A percentile compares a stretch with the other conserved stretches of the same genome.
Conservation (phyloP, 495 filamentous ascomycete genomes). For the Bacidia gigantensis region DNA sequence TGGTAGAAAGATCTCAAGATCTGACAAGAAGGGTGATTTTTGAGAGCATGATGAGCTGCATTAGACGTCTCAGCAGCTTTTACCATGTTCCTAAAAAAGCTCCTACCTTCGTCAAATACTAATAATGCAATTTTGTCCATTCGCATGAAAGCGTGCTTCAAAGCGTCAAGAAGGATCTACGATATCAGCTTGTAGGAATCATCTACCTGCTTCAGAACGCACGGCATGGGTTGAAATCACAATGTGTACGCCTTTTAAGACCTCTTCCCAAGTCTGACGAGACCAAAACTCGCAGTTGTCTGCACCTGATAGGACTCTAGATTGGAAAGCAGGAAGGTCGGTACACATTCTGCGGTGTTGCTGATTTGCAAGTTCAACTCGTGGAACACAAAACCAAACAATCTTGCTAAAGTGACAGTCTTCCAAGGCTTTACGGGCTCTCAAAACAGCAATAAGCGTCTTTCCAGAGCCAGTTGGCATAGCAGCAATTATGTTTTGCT, state of each 20-base stretch:
- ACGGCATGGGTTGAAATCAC: conserved; percentile 62
- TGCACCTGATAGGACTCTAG: conserved; percentile 49
- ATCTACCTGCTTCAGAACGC: conserved; percentile 1
- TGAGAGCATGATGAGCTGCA: conserved; percentile 56
- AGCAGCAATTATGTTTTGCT: conserved; percentile 50
- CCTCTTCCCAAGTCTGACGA: conserved; percentile 55
- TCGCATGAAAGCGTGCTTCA: conserved; percentile 65
- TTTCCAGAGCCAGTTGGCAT: conserved; percentile 95
- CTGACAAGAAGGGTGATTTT: conserved; percentile 50
- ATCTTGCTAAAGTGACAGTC: conserved; percentile 42
- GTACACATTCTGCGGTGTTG: conserved; percentile 49
- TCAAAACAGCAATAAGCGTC: conserved; percentile 66
- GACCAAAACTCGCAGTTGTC: conserved; percentile 69
- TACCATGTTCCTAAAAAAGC: conserved; percentile 9
- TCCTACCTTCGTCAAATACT: conserved; percentile 79
- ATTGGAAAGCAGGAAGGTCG: conserved; percentile 49
- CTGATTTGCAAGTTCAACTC: conserved; percentile 58
- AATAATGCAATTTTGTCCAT: conserved; percentile 55
- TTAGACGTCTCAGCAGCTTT: conserved; percentile 23
- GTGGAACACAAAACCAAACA: conserved; percentile 78
- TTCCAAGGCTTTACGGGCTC: conserved; percentile 68
- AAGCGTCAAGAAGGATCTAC: conserved; percentile 59
- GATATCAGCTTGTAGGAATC: conserved; percentile 12
- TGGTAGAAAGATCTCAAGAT: conserved; percentile 75
- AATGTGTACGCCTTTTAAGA: conserved; percentile 52